phyloP scores from a whole-genome alignment of 257 asterid species.

The Nyctanthes arbortristis region DNA sequence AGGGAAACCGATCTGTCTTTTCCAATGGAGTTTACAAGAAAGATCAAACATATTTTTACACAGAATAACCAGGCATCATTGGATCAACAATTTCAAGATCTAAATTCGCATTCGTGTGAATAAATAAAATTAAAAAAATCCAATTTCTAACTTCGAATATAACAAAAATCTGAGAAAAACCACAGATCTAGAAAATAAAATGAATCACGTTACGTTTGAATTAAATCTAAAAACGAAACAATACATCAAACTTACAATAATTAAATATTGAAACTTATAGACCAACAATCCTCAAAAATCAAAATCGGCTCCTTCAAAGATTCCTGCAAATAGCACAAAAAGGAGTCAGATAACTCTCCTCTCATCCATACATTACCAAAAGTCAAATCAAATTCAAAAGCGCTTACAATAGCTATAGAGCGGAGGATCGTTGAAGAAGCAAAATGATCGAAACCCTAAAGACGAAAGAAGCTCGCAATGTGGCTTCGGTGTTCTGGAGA shows the following conservation, averaged over 20 bases:
- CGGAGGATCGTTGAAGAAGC: constrained; percentile 15
- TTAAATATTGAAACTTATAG: background rate
- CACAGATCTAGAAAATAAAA: background rate
- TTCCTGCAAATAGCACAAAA: constrained; percentile 24
- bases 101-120: too few species aligned
- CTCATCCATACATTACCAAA: background rate
- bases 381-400: background rate
- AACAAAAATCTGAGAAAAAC: too few species aligned
- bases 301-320: constrained; percentile 12
- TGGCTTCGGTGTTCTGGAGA: background rate
- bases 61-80: background rate
- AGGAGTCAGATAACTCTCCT: background rate
- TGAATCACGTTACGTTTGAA: background rate
- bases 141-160: too few species aligned
- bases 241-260: constrained; percentile 18
- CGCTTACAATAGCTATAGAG: constrained; percentile 10
- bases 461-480: background rate
- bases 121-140: too few species aligned
- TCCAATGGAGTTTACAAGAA: background rate
- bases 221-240: background rate
- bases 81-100: background rate
- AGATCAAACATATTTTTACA: too few species aligned
- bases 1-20: background rate
- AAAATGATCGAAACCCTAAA: constrained; percentile 33
- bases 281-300: background rate